phyloP scores from a whole-genome alignment of 495 filamentous ascomycete species.

The Neurospora sp. region DNA sequence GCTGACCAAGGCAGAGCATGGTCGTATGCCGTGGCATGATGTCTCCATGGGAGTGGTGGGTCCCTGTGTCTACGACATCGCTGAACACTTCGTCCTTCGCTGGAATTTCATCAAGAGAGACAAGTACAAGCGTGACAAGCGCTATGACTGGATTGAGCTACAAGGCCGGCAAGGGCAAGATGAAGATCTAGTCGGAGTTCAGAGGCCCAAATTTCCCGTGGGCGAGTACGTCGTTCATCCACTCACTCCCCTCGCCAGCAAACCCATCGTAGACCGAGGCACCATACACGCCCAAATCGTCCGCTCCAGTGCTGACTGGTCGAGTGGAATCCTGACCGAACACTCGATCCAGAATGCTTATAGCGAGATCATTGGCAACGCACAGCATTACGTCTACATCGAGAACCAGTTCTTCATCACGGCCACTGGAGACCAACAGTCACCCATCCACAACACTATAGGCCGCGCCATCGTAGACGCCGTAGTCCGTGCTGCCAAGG shows the following conservation, averaged over 20 bases:
- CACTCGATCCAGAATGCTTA: constrained; percentile 93
- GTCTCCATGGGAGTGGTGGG: constrained; percentile 84
- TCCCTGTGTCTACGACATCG: constrained; percentile 86
- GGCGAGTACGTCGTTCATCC: constrained; percentile 84
- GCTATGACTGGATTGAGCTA: constrained; percentile 74
- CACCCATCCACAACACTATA: constrained; percentile 77
- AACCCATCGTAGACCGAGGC: constrained; percentile 42
- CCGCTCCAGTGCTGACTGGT: constrained; percentile 85
- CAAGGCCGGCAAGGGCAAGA: constrained; percentile 68
- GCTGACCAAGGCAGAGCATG: constrained; percentile 83
- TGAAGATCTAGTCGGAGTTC: constrained; percentile 78
- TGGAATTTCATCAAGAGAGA: constrained; percentile 98
- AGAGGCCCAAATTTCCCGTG: constrained; percentile 73
- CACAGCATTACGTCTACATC: constrained; percentile 89
- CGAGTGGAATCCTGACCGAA: constrained; percentile 82
- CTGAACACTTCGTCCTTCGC: constrained; percentile 87
- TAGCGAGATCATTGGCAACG: constrained; percentile 69
- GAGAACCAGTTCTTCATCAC: constrained; percentile 99
- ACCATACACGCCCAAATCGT: constrained; percentile 75
- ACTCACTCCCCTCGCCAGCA: constrained; percentile 46
- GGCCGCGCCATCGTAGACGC: constrained; percentile 86
- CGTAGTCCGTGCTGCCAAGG: constrained; percentile 67
- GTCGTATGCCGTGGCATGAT: constrained; percentile 97
- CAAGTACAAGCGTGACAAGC: constrained; percentile 82
- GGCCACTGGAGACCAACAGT: constrained; percentile 78